These are phyloP conservation scores for Erodium chrysanthum DNA, from an alignment of 441 rosid species.

Conservation along the genomic window DNA sequence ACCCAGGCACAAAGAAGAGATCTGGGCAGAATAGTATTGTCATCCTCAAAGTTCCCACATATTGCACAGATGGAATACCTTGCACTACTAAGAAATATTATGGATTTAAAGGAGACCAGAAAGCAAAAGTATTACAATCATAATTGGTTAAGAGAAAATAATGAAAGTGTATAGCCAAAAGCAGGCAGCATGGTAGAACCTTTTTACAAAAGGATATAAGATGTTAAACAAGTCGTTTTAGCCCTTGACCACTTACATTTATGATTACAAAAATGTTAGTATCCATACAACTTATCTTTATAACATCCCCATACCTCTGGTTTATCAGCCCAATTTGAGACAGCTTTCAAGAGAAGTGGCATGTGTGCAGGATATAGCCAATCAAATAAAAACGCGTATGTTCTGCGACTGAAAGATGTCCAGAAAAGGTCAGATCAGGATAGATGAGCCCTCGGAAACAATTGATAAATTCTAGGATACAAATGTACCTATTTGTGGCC, in stretches of 20 bases:
- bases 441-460: background rate
- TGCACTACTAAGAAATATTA: background rate
- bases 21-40: background rate
- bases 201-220: background rate
- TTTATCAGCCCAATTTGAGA: conserved; percentile 88
- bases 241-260: background rate
- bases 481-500: conserved; percentile 86
- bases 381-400: conserved; percentile 87
- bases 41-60: background rate
- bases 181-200: background rate
- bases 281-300: background rate
- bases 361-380: conserved; percentile 97
- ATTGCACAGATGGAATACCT: too few relatives aligned
- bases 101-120: background rate
- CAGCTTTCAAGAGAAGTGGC: conserved; percentile 88
- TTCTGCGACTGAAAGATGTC: conserved; percentile 56
- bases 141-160: background rate
- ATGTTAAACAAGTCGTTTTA: background rate
- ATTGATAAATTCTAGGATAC: background rate
- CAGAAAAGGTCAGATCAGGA: conserved; percentile 12
- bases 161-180: background rate
- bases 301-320: conserved; percentile 63
- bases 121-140: background rate
- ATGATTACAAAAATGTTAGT: background rate
- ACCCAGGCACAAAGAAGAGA: background rate